Evolutionary conservation across 805 yeast species (phyloP).

Genomic region (Yamadazyma sp.): DNA sequence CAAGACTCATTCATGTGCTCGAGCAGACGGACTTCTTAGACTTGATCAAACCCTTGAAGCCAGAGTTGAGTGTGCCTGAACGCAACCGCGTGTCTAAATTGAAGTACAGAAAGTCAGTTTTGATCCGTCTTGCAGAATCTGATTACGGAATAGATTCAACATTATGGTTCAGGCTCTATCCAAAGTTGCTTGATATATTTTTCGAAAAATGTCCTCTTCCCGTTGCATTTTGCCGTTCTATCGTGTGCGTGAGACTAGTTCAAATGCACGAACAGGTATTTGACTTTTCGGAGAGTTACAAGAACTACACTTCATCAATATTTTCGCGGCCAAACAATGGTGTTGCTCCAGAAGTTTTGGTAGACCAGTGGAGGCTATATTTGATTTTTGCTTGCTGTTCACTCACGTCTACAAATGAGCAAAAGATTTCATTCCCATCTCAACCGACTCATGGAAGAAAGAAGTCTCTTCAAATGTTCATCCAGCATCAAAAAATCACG

Average conservation of each 20-base stretch:
- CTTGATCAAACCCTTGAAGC: conserved; percentile 52
- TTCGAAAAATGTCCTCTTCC: conserved; percentile 87
- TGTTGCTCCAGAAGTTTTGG: conserved; percentile 64
- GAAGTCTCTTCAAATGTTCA: conserved; percentile 73
- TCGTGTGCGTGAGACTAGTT: conserved; percentile 84
- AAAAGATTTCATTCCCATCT: conserved; percentile 56
- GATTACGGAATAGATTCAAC: conserved; percentile 96
- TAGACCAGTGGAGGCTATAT: conserved; percentile 87
- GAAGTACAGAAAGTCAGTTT: conserved; percentile 60
- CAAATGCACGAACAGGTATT: conserved; percentile 75
- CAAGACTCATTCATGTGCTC: conserved; percentile 72
- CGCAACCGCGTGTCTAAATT: conserved; percentile 66
- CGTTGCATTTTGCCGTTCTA: conserved; percentile 87
- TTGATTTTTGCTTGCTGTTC: conserved; percentile 91
- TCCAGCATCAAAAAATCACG: conserved; percentile 88
- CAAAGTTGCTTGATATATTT: conserved; percentile 66
- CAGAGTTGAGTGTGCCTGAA: conserved; percentile 71
- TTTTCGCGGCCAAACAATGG: conserved; percentile 30
- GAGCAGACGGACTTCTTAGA: conserved; percentile 69
- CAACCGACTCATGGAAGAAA: conserved; percentile 67
- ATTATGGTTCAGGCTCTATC: conserved; percentile 90
- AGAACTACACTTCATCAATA: conserved; percentile 35
- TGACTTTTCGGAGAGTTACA: conserved; percentile 50
- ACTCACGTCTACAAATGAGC: conserved; percentile 85
- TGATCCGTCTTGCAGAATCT: conserved; percentile 81